Conservation (phyloP, 352 stramenopile genomes). For the Phytophthora pseudosyringae region DNA sequence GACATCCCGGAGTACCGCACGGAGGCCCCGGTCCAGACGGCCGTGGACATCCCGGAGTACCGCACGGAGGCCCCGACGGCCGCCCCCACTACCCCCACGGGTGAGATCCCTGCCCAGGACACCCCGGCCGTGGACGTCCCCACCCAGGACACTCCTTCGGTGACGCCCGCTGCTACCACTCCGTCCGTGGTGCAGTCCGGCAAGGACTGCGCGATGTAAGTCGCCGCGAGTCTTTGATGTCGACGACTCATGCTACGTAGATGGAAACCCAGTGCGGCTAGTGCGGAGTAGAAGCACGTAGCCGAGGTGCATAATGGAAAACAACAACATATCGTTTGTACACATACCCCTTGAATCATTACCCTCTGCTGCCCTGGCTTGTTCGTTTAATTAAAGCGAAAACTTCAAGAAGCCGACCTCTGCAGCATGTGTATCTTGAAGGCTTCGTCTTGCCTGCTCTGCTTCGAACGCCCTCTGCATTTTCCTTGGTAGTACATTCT, state of each 20-base stretch:
- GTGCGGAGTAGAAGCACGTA: constrained; percentile 24
- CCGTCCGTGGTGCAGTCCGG: constrained; percentile 16
- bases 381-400: neutral
- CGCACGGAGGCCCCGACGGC: neutral
- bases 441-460: too few species aligned
- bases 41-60: too few species aligned
- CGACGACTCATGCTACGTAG: constrained; percentile 20
- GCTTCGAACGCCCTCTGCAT: too few species aligned
- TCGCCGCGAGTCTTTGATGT: constrained; percentile 18
- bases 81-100: constrained; percentile 1
- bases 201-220: constrained; percentile 41
- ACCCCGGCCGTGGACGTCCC: constrained; percentile 17
- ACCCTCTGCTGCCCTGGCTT: neutral
- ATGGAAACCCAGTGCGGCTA: constrained; percentile 10
- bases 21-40: too few species aligned
- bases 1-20: too few species aligned
- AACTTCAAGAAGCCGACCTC: neutral
- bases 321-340: constrained; percentile 31
- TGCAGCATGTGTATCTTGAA: neutral
- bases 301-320: constrained; percentile 35
- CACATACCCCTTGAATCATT: constrained; percentile 25
- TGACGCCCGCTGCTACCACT: constrained; percentile 18
- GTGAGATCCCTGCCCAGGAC: constrained; percentile 14
- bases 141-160: constrained; percentile 23
- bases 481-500: neutral